These are phyloP conservation scores for Microbotryum lychnidis-dioicae DNA, from an alignment of 1,284 basidiomycete species.

Conservation along the genomic window DNA sequence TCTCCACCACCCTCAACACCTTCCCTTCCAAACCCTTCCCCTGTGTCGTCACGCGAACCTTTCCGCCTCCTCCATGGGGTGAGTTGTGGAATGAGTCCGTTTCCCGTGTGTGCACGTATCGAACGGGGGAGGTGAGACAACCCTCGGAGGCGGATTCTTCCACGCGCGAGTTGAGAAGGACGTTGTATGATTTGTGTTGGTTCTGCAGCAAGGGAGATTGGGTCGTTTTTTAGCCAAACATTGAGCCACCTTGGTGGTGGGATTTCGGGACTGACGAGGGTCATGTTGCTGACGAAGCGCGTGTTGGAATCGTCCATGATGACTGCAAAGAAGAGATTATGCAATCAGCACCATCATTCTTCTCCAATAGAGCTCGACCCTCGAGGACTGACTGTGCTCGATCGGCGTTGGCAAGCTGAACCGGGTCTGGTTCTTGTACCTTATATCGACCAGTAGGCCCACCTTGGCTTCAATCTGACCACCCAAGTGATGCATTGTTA, in stretches of 20 bases:
- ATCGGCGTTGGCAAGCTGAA: constrained; percentile 62
- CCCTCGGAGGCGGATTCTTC: constrained; percentile 46
- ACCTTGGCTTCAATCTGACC: constrained; percentile 87
- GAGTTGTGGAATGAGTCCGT: constrained; percentile 69
- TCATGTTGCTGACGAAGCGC: constrained; percentile 87
- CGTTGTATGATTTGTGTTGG: constrained; percentile 81
- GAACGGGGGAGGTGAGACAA: constrained; percentile 53
- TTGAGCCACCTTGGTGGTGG: neutral
- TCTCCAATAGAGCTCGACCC: neutral
- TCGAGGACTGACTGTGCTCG: constrained; percentile 67
- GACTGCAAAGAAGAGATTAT: constrained; percentile 49
- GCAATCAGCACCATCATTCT: constrained; percentile 2
- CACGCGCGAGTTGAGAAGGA: constrained; percentile 68
- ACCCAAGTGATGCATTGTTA: too few species aligned
- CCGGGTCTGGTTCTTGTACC: constrained; percentile 50
- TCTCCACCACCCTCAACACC: constrained; percentile 50
- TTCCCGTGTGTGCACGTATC: constrained; percentile 69
- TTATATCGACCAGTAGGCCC: constrained; percentile 63
- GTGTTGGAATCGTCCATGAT: constrained; percentile 44
- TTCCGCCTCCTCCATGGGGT: constrained; percentile 41
- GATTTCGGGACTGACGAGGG: constrained; percentile 51
- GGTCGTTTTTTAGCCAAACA: neutral
- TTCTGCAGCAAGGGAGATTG: constrained; percentile 45
- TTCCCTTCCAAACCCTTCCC: constrained; percentile 56
- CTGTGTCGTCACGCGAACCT: constrained; percentile 76